These are phyloP conservation scores for Podaxis sp. DNA, from an alignment of 768 basidiomycete genomes.

Conservation along the genomic window DNA sequence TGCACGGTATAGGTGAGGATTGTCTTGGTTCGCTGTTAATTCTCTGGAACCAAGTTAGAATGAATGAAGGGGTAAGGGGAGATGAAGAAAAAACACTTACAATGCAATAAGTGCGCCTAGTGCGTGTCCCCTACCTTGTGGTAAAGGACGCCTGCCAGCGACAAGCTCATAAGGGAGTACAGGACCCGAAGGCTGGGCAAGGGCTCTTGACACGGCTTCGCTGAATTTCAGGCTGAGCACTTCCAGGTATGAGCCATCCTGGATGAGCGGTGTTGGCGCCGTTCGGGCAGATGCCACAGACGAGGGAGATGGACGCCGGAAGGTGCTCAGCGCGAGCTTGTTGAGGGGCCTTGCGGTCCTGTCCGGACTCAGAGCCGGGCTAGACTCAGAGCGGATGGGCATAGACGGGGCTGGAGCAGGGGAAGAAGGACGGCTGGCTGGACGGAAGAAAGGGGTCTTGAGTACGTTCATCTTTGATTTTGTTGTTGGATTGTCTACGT, in stretches of 20 bases:
- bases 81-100: conserved; percentile 38
- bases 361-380: conserved; percentile 32
- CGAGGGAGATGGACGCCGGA: conserved; percentile 53
- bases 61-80: conserved; percentile 11
- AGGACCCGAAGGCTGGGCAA: conserved; percentile 60
- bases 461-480: conserved; percentile 54
- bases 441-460: conserved; percentile 65
- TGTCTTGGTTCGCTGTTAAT: conserved; percentile 58
- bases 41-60: conserved; percentile 42
- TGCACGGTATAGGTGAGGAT: conserved; percentile 61
- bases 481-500: conserved; percentile 12
- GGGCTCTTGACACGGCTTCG: conserved; percentile 75
- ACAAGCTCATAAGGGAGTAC: conserved; percentile 47
- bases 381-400: neutral
- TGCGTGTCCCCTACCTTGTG: conserved; percentile 64
- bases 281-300: conserved; percentile 27
- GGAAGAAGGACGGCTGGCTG: conserved; percentile 60
- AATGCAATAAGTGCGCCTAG: conserved; percentile 66
- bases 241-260: conserved; percentile 79
- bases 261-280: conserved; percentile 45
- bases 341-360: conserved; percentile 47
- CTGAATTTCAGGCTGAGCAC: conserved; percentile 72
- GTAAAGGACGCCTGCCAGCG: conserved; percentile 68
- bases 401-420: conserved; percentile 34
- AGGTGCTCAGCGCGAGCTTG: conserved; percentile 55